phyloP scores from a whole-genome alignment of 805 yeast genomes.

The Starmerella etchellsii region DNA sequence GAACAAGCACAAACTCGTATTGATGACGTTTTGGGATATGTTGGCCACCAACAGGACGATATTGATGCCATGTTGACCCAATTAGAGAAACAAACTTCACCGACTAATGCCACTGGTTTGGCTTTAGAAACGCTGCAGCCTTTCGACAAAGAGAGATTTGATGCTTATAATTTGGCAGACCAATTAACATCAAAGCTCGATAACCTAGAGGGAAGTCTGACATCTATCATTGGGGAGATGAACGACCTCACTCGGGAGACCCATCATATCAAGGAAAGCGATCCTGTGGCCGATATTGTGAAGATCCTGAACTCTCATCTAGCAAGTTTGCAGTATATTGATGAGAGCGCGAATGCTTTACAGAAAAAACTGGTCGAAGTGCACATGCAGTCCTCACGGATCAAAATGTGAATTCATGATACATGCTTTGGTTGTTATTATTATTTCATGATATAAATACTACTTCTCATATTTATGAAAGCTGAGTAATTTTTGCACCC shows the following conservation, averaged over 20 bases:
- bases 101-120: constrained; percentile 10
- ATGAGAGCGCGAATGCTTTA: constrained; percentile 53
- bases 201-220: constrained; percentile 53
- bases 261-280: constrained; percentile 45
- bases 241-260: constrained; percentile 56
- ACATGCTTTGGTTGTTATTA: too few relatives aligned
- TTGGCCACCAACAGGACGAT: constrained; percentile 87
- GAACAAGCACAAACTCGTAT: constrained; percentile 75
- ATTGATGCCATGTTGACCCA: constrained; percentile 67
- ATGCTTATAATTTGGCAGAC: constrained; percentile 80
- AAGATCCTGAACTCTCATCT: constrained; percentile 75
- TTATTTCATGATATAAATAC: too few relatives aligned
- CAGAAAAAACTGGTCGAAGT: constrained; percentile 45
- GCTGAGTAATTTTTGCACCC: background rate
- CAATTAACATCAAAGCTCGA: constrained; percentile 70
- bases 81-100: constrained; percentile 52
- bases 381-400: constrained; percentile 11
- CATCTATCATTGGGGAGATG: constrained; percentile 24
- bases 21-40: constrained; percentile 74
- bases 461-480: too few relatives aligned
- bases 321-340: constrained; percentile 80
- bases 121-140: constrained; percentile 29
- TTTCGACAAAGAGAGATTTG: constrained; percentile 71
- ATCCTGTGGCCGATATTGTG: constrained; percentile 41
- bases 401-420: constrained; percentile 6